phyloP scores from a whole-genome alignment of 805 yeast species.

The Candida ascalaphidarum region DNA sequence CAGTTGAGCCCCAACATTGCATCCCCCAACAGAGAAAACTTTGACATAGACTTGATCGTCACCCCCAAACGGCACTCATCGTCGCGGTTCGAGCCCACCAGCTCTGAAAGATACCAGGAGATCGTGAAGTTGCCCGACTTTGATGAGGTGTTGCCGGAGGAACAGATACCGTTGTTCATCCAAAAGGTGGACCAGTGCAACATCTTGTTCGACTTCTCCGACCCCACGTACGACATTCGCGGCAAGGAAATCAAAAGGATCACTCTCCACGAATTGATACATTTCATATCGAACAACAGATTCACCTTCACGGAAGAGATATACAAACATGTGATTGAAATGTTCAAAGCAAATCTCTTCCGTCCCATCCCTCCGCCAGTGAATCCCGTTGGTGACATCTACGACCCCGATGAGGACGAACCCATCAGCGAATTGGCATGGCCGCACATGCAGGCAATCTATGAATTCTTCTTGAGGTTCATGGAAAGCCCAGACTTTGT shows the following conservation, averaged over 20 bases:
- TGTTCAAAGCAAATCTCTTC: constrained; percentile 85
- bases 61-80: constrained; percentile 86
- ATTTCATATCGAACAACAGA: constrained; percentile 74
- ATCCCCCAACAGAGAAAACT: constrained; percentile 55
- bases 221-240: constrained; percentile 83
- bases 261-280: constrained; percentile 83
- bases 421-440: constrained; percentile 94
- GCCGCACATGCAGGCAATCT: constrained; percentile 98
- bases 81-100: constrained; percentile 75
- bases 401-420: constrained; percentile 98
- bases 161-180: constrained; percentile 69
- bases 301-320: constrained; percentile 84
- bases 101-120: constrained; percentile 31
- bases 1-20: constrained; percentile 48
- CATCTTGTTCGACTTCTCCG: constrained; percentile 87
- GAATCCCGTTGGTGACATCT: constrained; percentile 92
- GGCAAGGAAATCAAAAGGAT: constrained; percentile 89
- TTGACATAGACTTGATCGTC: constrained; percentile 70
- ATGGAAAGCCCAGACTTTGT: constrained; percentile 93
- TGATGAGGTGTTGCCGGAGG: constrained; percentile 77
- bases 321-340: constrained; percentile 78
- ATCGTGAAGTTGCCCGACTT: constrained; percentile 76
- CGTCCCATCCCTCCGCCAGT: constrained; percentile 98
- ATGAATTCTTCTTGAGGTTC: constrained; percentile 87
- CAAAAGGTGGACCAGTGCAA: constrained; percentile 92